A percentile compares a stretch with the other conserved stretches of the same genome.
These are phyloP conservation scores for Tuber aestivum DNA, from an alignment of 495 filamentous ascomycete species.

Conservation along the genomic window DNA sequence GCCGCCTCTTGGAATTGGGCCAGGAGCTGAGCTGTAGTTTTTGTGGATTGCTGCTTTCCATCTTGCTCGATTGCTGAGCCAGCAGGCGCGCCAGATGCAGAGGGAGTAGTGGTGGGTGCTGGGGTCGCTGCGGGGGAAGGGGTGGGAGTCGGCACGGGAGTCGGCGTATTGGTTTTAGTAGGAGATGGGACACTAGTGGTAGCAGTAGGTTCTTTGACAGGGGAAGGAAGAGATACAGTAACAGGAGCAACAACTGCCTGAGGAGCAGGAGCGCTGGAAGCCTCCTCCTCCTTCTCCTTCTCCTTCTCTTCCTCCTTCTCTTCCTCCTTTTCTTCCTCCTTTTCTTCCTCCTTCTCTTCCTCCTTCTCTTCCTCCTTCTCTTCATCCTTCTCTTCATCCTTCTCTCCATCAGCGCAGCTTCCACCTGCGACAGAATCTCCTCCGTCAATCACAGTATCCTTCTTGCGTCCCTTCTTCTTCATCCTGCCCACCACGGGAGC, in stretches of 20 bases:
- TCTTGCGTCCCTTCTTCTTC: constrained; percentile 41
- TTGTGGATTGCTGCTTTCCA: constrained; percentile 28
- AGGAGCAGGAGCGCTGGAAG: background rate
- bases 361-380: constrained; percentile 7
- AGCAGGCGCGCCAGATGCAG: background rate
- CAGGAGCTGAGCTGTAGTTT: constrained; percentile 48
- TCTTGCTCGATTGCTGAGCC: background rate
- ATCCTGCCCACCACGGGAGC: constrained; percentile 39
- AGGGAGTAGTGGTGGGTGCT: background rate
- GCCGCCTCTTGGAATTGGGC: constrained; percentile 51
- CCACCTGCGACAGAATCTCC: constrained; percentile 15
- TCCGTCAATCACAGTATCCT: constrained; percentile 42
- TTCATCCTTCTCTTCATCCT: constrained; percentile 17
- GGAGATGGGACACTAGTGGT: constrained; percentile 3
- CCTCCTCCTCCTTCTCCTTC: constrained; percentile 1
- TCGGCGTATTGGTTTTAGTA: background rate
- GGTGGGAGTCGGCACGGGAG: background rate
- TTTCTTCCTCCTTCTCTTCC: constrained; percentile 7
- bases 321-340: background rate
- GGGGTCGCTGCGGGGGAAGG: background rate
- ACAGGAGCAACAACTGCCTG: background rate
- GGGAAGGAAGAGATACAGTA: constrained; percentile 6
- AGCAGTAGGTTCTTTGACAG: constrained; percentile 4
- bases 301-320: constrained; percentile 17
- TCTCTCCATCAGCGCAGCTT: constrained; percentile 15